phyloP scores from a whole-genome alignment of 768 basidiomycete genomes.

The Sporobolomyces roseus region DNA sequence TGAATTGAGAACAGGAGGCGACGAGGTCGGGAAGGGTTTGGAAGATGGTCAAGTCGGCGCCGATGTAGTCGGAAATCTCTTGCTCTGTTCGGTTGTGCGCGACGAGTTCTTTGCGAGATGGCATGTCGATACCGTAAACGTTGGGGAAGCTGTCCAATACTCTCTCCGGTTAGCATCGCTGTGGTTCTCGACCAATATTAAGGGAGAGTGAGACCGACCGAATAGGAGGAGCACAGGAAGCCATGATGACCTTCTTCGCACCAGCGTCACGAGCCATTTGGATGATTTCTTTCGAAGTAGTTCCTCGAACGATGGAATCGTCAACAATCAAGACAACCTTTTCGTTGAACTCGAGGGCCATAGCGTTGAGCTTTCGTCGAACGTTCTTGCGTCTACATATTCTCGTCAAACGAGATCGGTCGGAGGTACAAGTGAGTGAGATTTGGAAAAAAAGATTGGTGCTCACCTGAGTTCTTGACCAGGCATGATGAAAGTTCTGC shows the following conservation, averaged over 20 bases:
- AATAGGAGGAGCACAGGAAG: slow-evolving; percentile 95
- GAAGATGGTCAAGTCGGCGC: slow-evolving; percentile 92
- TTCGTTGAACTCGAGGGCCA: slow-evolving; percentile 89
- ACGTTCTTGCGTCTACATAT: slow-evolving; percentile 83
- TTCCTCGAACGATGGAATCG: slow-evolving; percentile 97
- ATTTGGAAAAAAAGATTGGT: neutral
- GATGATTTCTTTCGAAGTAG: slow-evolving; percentile 96
- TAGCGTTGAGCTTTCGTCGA: slow-evolving; percentile 89
- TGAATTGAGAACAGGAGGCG: slow-evolving; percentile 71
- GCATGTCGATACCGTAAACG: slow-evolving; percentile 99
- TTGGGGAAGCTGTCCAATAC: slow-evolving; percentile 64
- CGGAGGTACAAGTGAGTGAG: neutral
- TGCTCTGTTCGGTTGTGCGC: slow-evolving; percentile 69
- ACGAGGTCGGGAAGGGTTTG: slow-evolving; percentile 87
- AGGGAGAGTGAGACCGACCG: slow-evolving; percentile 54
- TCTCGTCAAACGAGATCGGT: too few relatives aligned
- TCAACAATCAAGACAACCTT: slow-evolving; percentile 95
- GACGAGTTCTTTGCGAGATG: slow-evolving; percentile 86
- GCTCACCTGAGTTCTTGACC: slow-evolving; percentile 85
- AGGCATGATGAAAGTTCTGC: slow-evolving; percentile 98
- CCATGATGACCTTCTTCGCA: slow-evolving; percentile 90
- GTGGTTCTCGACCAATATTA: neutral
- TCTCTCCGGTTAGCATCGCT: neutral
- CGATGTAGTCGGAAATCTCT: slow-evolving; percentile 73
- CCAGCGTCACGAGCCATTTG: slow-evolving; percentile 99